Evolutionary conservation across 108 stramenopile species (phyloP), one percentile per base, ranked within the genome.

Genomic region (Nitzschia putrida): DNA sequence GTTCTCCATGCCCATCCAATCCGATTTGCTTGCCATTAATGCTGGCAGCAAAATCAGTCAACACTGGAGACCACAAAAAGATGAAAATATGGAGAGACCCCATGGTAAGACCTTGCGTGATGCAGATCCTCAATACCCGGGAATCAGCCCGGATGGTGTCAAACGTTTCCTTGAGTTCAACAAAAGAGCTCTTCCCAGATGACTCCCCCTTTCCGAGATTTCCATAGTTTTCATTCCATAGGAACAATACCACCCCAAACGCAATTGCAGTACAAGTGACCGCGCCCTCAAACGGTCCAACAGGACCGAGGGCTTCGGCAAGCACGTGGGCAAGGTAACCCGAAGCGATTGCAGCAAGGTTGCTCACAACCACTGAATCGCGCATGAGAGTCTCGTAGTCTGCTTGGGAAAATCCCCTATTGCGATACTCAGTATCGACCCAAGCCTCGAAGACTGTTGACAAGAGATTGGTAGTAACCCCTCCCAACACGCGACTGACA

Each of bases 181-280:
- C 53, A 11, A 68, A 49, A 20, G 61, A 12, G 52, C 56, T 59
- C 18, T 65, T 61, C 7, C 37, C 4, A 12, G 29, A 43, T n/a
- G 43, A 73, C 13, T 59, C 37, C 22, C 29, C 37, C 24, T 44
- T 20, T 12, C 18, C 43, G 5, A 6, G 50, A 10, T 53, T 66
- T 18, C 93, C 95, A 68, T 93, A 91, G 70, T 96, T 96, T 66
- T 96, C 95, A 29, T 63, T 66, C 93, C 93, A 96, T 41, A 77
- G 21, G 29, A 68, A 38, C 14, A 59, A 49, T 3, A 93, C 74
- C 0, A 92, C 76, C 16, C 75, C 57, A 22, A 90, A 60, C 7
- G 85, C 91, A 50, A 89, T 22, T 0, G 76, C 53, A 10, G 91
- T 92, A 42, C 90, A 84, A 11, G 74, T 78, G 13, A 94, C 86